phyloP scores from a whole-genome alignment of 75 land plant genomes.

The Ceratopteris richardii region DNA sequence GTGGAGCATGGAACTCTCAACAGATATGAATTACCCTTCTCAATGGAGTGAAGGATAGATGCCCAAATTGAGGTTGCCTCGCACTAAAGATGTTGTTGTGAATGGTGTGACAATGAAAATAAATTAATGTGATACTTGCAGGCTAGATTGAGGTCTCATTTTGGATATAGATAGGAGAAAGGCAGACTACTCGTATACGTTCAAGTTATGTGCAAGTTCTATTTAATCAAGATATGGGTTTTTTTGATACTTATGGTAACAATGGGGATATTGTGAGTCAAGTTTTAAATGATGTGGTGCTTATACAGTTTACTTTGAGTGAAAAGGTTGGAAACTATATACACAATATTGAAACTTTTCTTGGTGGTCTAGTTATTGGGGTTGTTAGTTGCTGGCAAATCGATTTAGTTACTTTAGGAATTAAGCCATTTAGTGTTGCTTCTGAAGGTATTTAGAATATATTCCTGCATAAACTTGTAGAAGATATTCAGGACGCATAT shows the following conservation, averaged over 20 bases:
- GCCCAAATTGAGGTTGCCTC: too few relatives aligned
- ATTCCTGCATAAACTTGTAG: conserved; percentile 94
- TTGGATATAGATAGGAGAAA: conserved; percentile 96
- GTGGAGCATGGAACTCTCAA: too few relatives aligned
- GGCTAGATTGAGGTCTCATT: conserved; percentile 95
- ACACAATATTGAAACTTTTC: conserved; percentile 97
- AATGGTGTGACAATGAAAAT: too few relatives aligned
- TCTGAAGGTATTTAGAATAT: conserved; percentile 96
- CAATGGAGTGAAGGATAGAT: too few relatives aligned
- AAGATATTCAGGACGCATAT: conserved; percentile 98
- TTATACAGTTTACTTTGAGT: conserved; percentile 90
- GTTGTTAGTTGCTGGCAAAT: conserved; percentile 94
- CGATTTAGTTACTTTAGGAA: conserved; percentile 77
- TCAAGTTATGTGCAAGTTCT: conserved; percentile 89
- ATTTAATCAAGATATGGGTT: conserved; percentile 95
- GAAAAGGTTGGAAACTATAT: conserved; percentile 99
- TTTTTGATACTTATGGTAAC: conserved; percentile 94
- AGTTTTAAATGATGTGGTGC: conserved; percentile 91
- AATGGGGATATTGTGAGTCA: conserved; percentile 98
- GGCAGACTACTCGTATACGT: conserved; percentile 94
- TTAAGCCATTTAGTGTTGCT: conserved; percentile 95
- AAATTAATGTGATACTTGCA: too few relatives aligned
- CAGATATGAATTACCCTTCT: too few relatives aligned
- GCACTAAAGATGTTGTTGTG: too few relatives aligned
- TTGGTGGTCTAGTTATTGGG: conserved; percentile 85